These are phyloP conservation scores for Sugiyamaella sp. DNA, from an alignment of 1,139 yeast species.

Conservation along the genomic window DNA sequence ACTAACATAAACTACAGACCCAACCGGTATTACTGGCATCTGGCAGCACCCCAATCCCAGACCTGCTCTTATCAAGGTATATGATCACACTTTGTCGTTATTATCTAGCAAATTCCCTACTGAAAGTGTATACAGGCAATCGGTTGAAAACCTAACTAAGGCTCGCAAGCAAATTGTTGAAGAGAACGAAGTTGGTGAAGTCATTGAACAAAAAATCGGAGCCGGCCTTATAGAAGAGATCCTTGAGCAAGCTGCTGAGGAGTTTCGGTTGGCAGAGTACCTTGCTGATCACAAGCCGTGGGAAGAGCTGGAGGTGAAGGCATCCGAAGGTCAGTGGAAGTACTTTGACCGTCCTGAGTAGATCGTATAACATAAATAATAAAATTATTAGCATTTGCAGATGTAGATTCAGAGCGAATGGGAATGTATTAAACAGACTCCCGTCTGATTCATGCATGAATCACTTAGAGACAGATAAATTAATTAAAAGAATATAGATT, in stretches of 20 bases:
- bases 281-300: slow-evolving; percentile 69
- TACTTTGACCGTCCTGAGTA: slow-evolving; percentile 32
- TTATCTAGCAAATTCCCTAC: slow-evolving; percentile 65
- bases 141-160: slow-evolving; percentile 72
- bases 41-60: slow-evolving; percentile 83
- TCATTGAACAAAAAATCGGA: slow-evolving; percentile 75
- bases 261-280: slow-evolving; percentile 66
- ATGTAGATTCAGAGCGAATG: not conserved
- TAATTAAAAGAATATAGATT: slow-evolving; percentile 9
- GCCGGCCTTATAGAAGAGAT: slow-evolving; percentile 85
- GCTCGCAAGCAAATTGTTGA: slow-evolving; percentile 72
- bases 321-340: slow-evolving; percentile 47
- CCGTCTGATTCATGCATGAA: not conserved
- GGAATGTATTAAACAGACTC: not conserved
- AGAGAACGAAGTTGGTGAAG: slow-evolving; percentile 61
- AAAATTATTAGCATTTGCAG: slow-evolving; percentile 18
- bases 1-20: slow-evolving; percentile 29
- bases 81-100: slow-evolving; percentile 66
- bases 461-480: slow-evolving; percentile 2
- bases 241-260: slow-evolving; percentile 81
- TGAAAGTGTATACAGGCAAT: slow-evolving; percentile 72
- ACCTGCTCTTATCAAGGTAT: slow-evolving; percentile 72
- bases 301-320: slow-evolving; percentile 48
- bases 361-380: slow-evolving; percentile 16
- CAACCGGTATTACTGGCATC: slow-evolving; percentile 81